Evolutionary conservation across 2,329 filamentous ascomycete genomes (phyloP), one percentile per base, ranked within the genome.

Genomic region (Dryadomyces quercus-mongolicae): DNA sequence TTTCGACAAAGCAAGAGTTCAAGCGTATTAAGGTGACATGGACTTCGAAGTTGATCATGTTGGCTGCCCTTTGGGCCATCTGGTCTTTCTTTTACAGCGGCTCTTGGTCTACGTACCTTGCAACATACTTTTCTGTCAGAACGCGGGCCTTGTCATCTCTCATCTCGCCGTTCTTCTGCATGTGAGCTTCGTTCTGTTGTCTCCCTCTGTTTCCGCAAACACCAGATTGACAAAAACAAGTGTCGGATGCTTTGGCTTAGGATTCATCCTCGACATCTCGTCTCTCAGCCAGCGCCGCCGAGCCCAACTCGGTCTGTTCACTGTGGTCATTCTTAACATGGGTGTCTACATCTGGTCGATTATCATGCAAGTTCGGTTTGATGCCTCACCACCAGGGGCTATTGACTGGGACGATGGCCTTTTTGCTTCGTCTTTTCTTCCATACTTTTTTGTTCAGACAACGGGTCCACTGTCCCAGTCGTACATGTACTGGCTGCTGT

Each of bases 301-400:
- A 13, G 73, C 72, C 16, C 72, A 75, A 55, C 55, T 71, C 5
- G 72, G 72, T 49, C 66, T 75, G 7, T 70, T 69, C 56, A 69
- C 65, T 3, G 71, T 75, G 5, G 67, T 72, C 2, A 61, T 70
- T n/a, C 66, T 73, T 7, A 75, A 74, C 47, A 57, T 71, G 5
- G 72, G 69, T n/a, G 72, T 74, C 0, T 75, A 75, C 52, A 71
- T 74, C 56, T 75, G 72, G 73, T 74, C 72, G 1, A 73, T 74
- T 52, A 63, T 73, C 20, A 74, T 75, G 68, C 71, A 75, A 57
- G 62, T 62, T 9, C 62, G 61, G 20, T 75, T 75, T 58, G 67
- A 70, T 38, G 56, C 44, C 36, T 52, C 64, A 2, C 59, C 66
- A 46, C 73, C 72, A 0, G 71, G 71, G 1, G 63, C 69, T 13